phyloP scores from a whole-genome alignment of 352 stramenopile species.

The Globisporangium abappressorium region DNA sequence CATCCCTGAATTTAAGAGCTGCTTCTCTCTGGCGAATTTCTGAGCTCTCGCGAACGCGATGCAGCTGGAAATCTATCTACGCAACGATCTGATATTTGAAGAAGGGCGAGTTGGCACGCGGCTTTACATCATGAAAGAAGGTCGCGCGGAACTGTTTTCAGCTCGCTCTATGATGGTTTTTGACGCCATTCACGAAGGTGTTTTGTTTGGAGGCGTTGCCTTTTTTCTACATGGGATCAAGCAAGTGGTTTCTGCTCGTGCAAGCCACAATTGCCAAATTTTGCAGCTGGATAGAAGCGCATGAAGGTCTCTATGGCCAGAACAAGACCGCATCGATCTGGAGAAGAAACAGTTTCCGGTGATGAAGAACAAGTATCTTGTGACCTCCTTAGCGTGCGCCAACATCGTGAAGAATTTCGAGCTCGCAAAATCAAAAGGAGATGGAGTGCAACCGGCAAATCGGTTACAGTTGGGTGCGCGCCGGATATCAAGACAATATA shows the following conservation, averaged over 20 bases:
- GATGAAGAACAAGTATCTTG: neutral
- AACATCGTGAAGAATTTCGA: neutral
- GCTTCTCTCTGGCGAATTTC: neutral
- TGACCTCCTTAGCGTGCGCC: neutral
- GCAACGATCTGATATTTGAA: constrained; percentile 1
- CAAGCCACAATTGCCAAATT: neutral
- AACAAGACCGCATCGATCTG: neutral
- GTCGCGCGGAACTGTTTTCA: neutral
- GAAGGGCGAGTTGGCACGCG: neutral
- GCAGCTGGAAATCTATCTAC: neutral
- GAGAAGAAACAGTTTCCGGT: neutral
- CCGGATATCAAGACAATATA: neutral
- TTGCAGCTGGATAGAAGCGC: neutral
- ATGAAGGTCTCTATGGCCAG: neutral
- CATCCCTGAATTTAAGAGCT: neutral
- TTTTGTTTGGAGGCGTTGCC: neutral
- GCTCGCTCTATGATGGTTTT: neutral
- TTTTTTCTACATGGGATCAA: neutral
- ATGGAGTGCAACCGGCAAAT: neutral
- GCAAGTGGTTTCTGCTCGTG: neutral
- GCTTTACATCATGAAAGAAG: neutral
- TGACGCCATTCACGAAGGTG: neutral
- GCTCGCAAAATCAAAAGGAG: neutral
- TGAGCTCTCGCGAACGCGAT: neutral
- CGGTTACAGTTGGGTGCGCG: neutral